Percentiles rank a stretch among this genome's conserved stretches.
phyloP scores from a whole-genome alignment of 768 basidiomycete species.

The Udeniomyces megalosporus region DNA sequence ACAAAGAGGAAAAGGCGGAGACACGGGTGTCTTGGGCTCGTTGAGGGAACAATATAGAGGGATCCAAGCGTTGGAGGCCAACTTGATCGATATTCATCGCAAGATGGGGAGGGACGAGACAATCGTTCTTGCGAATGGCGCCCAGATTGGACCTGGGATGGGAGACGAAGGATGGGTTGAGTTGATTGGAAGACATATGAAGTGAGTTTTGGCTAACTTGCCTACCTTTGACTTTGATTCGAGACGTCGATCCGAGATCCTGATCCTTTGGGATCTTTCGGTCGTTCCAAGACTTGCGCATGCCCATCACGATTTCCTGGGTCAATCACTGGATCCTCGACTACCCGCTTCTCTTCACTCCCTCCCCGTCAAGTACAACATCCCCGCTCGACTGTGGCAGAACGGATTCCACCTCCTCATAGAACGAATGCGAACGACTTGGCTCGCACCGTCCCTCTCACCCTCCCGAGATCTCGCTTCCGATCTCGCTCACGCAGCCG shows the following conservation, averaged over 20 bases:
- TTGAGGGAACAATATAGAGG: constrained; percentile 47
- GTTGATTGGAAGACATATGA: constrained; percentile 51
- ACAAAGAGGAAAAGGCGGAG: constrained; percentile 34
- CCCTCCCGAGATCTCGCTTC: neutral
- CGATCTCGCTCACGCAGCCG: neutral
- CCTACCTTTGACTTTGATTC: too few relatives aligned
- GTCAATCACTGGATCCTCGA: constrained; percentile 65
- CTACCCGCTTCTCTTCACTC: constrained; percentile 77
- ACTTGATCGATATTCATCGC: constrained; percentile 63
- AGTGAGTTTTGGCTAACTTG: too few relatives aligned
- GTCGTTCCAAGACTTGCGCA: constrained; percentile 62
- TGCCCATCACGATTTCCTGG: constrained; percentile 71
- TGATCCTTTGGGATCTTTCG: constrained; percentile 7
- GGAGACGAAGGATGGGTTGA: constrained; percentile 32
- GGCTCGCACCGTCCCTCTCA: constrained; percentile 37
- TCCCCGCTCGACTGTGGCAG: constrained; percentile 83
- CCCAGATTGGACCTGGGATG: constrained; percentile 6
- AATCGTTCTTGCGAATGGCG: constrained; percentile 17
- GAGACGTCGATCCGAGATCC: constrained; percentile 9
- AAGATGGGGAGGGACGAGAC: constrained; percentile 39
- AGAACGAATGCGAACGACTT: constrained; percentile 73
- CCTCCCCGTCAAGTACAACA: constrained; percentile 88
- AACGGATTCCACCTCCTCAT: constrained; percentile 78
- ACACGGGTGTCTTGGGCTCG: constrained; percentile 37
- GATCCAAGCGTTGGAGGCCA: constrained; percentile 63